Evolutionary conservation across 2,329 filamentous ascomycete species (phyloP).

Genomic region (Ophiosphaerella herpotricha): DNA sequence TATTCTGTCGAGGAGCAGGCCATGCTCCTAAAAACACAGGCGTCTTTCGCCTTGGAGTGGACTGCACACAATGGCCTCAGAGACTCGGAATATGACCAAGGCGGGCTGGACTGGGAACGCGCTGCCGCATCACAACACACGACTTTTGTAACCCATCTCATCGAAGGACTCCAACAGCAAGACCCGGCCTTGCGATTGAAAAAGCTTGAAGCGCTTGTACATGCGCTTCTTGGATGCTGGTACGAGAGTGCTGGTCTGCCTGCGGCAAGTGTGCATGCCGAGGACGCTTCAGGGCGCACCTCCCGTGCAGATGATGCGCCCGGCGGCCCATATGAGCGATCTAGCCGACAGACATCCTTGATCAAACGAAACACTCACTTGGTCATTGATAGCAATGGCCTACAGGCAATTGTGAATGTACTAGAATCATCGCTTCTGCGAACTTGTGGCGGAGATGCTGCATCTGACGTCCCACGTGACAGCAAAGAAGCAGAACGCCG

Average conservation of each 20-base stretch:
- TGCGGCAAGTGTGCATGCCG: slow-evolving; percentile 7
- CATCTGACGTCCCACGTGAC: slow-evolving; percentile 32
- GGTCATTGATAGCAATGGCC: slow-evolving; percentile 47
- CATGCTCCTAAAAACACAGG: slow-evolving; percentile 74
- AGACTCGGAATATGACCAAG: slow-evolving; percentile 46
- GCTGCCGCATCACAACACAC: slow-evolving; percentile 61
- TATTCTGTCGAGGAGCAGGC: slow-evolving; percentile 87
- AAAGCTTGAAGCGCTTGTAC: slow-evolving; percentile 51
- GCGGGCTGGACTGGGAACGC: slow-evolving; percentile 67
- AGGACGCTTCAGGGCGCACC: slow-evolving; percentile 18
- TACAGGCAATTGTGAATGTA: slow-evolving; percentile 48
- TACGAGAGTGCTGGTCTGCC: slow-evolving; percentile 54
- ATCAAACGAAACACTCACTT: slow-evolving; percentile 52
- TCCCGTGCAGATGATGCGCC: slow-evolving; percentile 6
- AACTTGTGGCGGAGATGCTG: slow-evolving; percentile 34
- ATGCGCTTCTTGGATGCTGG: slow-evolving; percentile 55
- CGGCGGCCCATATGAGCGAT: slow-evolving; percentile 30
- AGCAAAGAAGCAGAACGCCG: slow-evolving; percentile 46
- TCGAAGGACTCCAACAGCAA: slow-evolving; percentile 37
- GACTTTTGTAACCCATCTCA: slow-evolving; percentile 59
- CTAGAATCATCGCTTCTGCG: slow-evolving; percentile 42
- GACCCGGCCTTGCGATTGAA: slow-evolving; percentile 40
- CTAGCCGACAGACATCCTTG: slow-evolving; percentile 50
- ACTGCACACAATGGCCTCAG: slow-evolving; percentile 45
- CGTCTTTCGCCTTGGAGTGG: slow-evolving; percentile 80